A percentile compares a stretch with the other conserved stretches of the same genome.
Conservation (phyloP, 768 basidiomycete species). For the Rhizopogon rudus region DNA sequence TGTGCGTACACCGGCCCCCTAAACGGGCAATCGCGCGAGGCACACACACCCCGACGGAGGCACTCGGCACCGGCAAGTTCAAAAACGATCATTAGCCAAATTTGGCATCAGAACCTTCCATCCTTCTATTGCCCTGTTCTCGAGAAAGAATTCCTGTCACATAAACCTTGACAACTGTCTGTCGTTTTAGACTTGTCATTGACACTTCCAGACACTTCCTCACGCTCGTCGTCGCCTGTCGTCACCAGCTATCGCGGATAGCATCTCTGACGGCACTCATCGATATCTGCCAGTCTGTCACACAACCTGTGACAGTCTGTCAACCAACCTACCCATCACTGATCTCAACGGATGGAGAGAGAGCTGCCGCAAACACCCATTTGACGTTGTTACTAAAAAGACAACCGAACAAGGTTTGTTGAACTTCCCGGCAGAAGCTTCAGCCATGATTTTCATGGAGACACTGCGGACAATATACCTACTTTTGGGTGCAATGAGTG, state of each 20-base stretch:
- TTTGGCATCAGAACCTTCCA: conserved; percentile 30
- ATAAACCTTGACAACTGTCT: conserved; percentile 6
- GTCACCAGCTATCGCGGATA: background rate
- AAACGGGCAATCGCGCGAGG: conserved; percentile 32
- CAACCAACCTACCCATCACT: background rate
- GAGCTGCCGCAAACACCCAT: background rate
- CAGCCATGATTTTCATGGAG: conserved; percentile 13
- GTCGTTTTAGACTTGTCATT: background rate
- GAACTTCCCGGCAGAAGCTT: conserved; percentile 8
- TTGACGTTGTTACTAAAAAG: conserved; percentile 2
- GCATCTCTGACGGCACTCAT: background rate
- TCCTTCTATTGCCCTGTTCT: conserved; percentile 28
- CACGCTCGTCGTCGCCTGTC: background rate
- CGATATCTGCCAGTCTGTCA: background rate
- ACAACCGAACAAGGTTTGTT: conserved; percentile 10
- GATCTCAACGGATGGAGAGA: background rate
- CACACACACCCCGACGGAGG: conserved; percentile 23
- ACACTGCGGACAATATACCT: conserved; percentile 10
- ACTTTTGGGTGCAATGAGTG: conserved; percentile 1
- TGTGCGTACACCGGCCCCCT: conserved; percentile 37
- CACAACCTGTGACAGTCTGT: background rate
- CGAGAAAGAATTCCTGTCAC: conserved; percentile 7
- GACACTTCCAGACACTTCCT: background rate
- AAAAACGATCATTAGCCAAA: conserved; percentile 30
- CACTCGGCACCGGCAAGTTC: conserved; percentile 45